These are phyloP conservation scores for Grosmannia huntii DNA, from an alignment of 2,329 filamentous ascomycete species.

Conservation along the genomic window DNA sequence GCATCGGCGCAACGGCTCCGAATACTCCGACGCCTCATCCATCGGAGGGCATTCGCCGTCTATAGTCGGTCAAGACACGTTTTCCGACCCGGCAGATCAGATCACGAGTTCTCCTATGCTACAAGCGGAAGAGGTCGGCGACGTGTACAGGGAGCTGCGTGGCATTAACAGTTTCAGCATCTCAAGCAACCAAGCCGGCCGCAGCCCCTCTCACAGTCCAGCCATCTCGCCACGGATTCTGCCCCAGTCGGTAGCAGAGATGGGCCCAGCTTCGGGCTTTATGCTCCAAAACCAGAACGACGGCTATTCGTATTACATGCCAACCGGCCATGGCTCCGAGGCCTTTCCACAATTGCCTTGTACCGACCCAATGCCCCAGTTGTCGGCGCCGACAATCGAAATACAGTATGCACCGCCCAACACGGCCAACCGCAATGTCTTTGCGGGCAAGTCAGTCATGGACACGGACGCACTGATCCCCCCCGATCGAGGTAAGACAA, in stretches of 20 bases:
- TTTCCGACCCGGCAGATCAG: conserved; percentile 64
- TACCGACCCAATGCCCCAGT: conserved; percentile 51
- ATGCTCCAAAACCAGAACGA: conserved; percentile 28
- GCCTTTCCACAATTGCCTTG: conserved; percentile 40
- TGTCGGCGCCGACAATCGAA: conserved; percentile 89
- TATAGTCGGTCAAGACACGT: conserved; percentile 62
- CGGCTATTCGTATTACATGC: conserved; percentile 31
- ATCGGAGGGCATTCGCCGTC: conserved; percentile 68
- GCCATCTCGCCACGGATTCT: conserved; percentile 51
- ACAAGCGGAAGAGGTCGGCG: conserved; percentile 51
- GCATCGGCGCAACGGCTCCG: conserved; percentile 80
- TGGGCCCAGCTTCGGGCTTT: conserved; percentile 30
- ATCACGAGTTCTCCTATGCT: conserved; percentile 67
- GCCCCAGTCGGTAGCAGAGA: conserved; percentile 36
- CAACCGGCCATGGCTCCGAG: conserved; percentile 28
- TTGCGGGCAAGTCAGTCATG: conserved; percentile 49
- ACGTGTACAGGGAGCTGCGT: conserved; percentile 63
- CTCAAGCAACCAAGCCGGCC: conserved; percentile 51
- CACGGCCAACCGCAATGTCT: conserved; percentile 51
- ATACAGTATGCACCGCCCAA: conserved; percentile 74
- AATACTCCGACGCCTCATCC: conserved; percentile 83
- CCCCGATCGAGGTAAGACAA: conserved; percentile 52
- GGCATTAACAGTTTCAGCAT: conserved; percentile 71
- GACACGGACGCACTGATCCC: conserved; percentile 74
- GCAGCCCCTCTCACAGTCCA: conserved; percentile 66